phyloP scores from a whole-genome alignment of 1,284 basidiomycete genomes.

The Pascua sp. region DNA sequence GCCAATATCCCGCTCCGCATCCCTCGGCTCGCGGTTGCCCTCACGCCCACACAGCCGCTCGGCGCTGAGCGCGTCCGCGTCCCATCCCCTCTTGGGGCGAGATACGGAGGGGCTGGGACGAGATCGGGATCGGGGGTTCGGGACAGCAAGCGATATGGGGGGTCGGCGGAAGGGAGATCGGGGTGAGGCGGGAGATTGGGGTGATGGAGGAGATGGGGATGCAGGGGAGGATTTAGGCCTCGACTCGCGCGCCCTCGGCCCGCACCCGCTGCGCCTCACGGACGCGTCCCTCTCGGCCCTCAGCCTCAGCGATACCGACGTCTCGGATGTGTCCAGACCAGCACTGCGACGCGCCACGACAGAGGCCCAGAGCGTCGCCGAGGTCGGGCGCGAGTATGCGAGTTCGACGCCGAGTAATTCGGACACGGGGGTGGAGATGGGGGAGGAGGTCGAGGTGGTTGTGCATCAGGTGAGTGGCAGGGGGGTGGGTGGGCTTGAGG shows the following conservation, averaged over 20 bases:
- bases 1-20: too few relatives aligned
- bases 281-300: not conserved
- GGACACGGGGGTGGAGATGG: conserved; percentile 33
- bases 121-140: too few relatives aligned
- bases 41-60: too few relatives aligned
- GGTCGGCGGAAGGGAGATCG: too few relatives aligned
- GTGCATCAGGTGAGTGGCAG: conserved; percentile 47
- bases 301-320: conserved; percentile 4
- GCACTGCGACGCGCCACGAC: conserved; percentile 36
- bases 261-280: not conserved
- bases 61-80: too few relatives aligned
- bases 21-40: too few relatives aligned
- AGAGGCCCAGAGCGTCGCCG: conserved; percentile 33
- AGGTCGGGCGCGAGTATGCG: conserved; percentile 8
- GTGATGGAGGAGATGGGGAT: too few relatives aligned
- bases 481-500: not conserved
- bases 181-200: too few relatives aligned
- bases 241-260: not conserved
- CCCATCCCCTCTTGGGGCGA: too few relatives aligned
- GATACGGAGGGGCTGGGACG: too few relatives aligned
- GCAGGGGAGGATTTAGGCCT: not conserved
- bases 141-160: too few relatives aligned
- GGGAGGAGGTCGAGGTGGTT: conserved; percentile 48
- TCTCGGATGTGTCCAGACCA: conserved; percentile 31
- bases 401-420: conserved; percentile 22